Evolutionary conservation across 2,329 filamentous ascomycete species (phyloP), one percentile per base, ranked within the genome.

Genomic region (Alternaria triticimaculans): DNA sequence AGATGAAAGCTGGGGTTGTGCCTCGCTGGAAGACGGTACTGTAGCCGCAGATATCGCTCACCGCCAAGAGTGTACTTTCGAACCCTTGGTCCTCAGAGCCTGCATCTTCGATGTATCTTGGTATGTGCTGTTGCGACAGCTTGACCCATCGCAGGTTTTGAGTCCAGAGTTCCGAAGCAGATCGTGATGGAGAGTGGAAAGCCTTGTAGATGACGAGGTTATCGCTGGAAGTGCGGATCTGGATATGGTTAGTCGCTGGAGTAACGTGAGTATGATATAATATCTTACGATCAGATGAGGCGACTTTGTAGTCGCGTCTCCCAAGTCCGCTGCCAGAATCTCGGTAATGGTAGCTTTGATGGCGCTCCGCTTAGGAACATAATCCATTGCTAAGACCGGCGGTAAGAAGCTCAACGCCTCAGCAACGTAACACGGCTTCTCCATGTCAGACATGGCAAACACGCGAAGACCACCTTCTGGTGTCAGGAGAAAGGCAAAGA

Each of bases 201-300:
- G 95, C 94, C 76, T 96, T 89, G 77, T 98, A 99, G 49, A 98
- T 87, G 11, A 91, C 91, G 33, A 98, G 82, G 75, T 98, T 94
- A 67, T 97, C 91, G 63, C 88, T 90, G 10, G 87, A 86, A 53
- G 93, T 93, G 55, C 95, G 92, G 26, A 94, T 83, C 91, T 94
- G 41, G 41, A 53, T 63, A 67, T 44, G 50, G 60, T 64, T 54
- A 63, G 54, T 23, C 3, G 4, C 26, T 14, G 21, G 14, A 6
- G 37, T 18, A 5, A 23, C 5, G 14, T 41, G 25, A 18, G 6
- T 15, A 12, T 15, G 12, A 20, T 5, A 14, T 46, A 15, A 6
- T 9, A 20, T 80, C 90, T 82, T 83, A 95, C 92, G 70, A 98
- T 90, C 20, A 99, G 84, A 77, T 97, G 93, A 7, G 95, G 93